Percentiles rank a stretch among this genome's conserved stretches.
Conservation (phyloP, 768 basidiomycete genomes). For the Phlebiopsis gigantea region DNA sequence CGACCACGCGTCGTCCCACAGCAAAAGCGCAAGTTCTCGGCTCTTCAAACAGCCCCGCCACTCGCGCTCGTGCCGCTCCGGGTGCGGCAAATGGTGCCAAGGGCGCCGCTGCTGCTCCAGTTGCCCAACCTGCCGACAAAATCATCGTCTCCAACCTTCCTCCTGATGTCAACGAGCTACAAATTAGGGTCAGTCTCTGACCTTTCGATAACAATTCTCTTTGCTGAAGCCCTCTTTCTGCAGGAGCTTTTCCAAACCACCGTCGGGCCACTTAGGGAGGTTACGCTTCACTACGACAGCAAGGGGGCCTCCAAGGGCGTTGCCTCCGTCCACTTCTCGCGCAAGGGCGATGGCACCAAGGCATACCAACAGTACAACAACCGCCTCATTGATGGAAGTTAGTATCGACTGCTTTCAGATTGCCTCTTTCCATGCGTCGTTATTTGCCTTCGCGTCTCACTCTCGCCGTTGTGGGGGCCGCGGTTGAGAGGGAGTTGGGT, state of each 20-base stretch:
- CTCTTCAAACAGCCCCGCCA: constrained; percentile 41
- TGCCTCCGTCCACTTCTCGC: constrained; percentile 81
- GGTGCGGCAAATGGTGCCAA: constrained; percentile 29
- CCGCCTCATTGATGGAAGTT: constrained; percentile 99
- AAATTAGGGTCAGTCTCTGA: constrained; percentile 80
- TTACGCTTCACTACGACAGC: constrained; percentile 81
- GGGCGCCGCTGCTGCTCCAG: constrained; percentile 30
- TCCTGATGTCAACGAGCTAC: constrained; percentile 84
- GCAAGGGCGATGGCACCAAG: constrained; percentile 85
- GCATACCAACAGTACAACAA: constrained; percentile 95
- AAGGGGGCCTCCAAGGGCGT: constrained; percentile 87
- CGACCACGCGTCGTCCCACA: constrained; percentile 36
- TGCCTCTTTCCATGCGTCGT: constrained; percentile 17
- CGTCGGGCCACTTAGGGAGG: constrained; percentile 80
- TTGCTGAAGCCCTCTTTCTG: background rate
- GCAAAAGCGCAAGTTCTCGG: constrained; percentile 61
- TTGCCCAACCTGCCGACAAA: constrained; percentile 61
- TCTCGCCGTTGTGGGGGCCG: background rate
- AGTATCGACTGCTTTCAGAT: constrained; percentile 65
- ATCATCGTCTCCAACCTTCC: constrained; percentile 97
- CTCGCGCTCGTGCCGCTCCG: constrained; percentile 48
- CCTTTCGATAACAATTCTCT: background rate
- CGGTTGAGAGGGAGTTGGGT: background rate
- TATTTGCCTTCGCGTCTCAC: constrained; percentile 9
- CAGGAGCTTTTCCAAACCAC: constrained; percentile 93